Evolutionary conservation across 2,329 filamentous ascomycete genomes (phyloP).

Genomic region (Cladosporium oxysporum): DNA sequence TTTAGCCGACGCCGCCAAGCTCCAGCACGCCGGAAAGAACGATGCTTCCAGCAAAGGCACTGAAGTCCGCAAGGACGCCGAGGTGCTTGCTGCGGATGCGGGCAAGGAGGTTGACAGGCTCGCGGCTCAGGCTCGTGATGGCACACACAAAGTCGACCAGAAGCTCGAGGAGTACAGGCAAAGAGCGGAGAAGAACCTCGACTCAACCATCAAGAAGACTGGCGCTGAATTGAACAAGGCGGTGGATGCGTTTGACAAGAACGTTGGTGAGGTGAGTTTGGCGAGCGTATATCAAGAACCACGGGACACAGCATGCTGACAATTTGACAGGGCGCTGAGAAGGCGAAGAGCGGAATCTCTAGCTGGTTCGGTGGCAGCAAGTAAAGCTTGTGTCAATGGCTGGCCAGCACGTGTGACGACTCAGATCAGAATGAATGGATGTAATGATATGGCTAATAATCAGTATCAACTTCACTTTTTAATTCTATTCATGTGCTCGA

Average conservation of each 20-base stretch:
- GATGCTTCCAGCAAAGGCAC: constrained; percentile 64
- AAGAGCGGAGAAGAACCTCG: constrained; percentile 61
- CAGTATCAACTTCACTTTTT: not conserved
- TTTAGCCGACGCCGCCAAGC: constrained; percentile 73
- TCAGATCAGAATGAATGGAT: constrained; percentile 5
- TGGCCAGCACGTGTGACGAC: not conserved
- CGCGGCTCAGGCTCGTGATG: constrained; percentile 31
- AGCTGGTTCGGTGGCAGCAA: constrained; percentile 71
- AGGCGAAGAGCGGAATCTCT: constrained; percentile 81
- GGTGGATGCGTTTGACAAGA: constrained; percentile 78
- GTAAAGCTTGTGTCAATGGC: not conserved
- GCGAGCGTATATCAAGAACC: constrained; percentile 16
- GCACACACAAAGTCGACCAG: constrained; percentile 27
- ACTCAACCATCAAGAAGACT: constrained; percentile 66
- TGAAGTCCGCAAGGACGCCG: constrained; percentile 65
- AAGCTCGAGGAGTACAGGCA: constrained; percentile 27
- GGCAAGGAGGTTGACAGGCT: constrained; percentile 55
- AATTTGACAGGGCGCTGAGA: constrained; percentile 65
- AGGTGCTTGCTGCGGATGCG: constrained; percentile 49
- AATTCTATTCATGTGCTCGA: not conserved
- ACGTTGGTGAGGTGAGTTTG: constrained; percentile 54
- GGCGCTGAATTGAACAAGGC: constrained; percentile 52
- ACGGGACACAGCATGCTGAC: constrained; percentile 18
- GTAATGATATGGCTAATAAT: constrained; percentile 19
- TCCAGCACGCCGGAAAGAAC: constrained; percentile 65